These are phyloP conservation scores for Geranium brycei DNA, from an alignment of 345 rosid species.

Conservation along the genomic window DNA sequence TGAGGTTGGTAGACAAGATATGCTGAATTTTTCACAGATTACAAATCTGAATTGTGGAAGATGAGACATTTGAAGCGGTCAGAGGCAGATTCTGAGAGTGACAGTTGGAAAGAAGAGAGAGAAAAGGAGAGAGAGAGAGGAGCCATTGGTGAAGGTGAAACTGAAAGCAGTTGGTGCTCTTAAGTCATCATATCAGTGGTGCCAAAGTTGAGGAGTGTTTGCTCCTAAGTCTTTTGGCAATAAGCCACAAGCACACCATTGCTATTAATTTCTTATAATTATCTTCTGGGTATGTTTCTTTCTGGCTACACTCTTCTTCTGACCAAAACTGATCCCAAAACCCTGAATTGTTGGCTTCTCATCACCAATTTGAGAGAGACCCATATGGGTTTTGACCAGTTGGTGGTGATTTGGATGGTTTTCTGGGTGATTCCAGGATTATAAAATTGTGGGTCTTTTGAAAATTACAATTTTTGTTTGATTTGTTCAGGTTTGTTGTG, in stretches of 20 bases:
- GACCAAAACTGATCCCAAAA: no score
- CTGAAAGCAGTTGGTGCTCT: constrained; percentile 19
- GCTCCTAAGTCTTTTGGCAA: not conserved
- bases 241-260: not conserved
- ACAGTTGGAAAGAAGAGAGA: no score
- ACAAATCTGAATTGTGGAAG: no score
- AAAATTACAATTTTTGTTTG: not conserved
- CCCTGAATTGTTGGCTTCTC: not conserved
- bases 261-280: not conserved
- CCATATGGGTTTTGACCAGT: not conserved
- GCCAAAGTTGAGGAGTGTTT: not conserved
- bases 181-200: constrained; percentile 5
- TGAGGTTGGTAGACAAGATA: no score
- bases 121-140: no score
- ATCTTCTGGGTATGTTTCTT: not conserved
- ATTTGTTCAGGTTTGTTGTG: not conserved
- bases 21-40: no score
- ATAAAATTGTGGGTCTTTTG: no score
- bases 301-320: not conserved
- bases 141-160: no score
- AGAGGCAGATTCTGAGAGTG: no score
- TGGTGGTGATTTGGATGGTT: not conserved
- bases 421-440: not conserved
- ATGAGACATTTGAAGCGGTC: no score
- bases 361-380: not conserved